phyloP scores from a whole-genome alignment of 2,329 filamentous ascomycete genomes.

The Septoria petroselini region DNA sequence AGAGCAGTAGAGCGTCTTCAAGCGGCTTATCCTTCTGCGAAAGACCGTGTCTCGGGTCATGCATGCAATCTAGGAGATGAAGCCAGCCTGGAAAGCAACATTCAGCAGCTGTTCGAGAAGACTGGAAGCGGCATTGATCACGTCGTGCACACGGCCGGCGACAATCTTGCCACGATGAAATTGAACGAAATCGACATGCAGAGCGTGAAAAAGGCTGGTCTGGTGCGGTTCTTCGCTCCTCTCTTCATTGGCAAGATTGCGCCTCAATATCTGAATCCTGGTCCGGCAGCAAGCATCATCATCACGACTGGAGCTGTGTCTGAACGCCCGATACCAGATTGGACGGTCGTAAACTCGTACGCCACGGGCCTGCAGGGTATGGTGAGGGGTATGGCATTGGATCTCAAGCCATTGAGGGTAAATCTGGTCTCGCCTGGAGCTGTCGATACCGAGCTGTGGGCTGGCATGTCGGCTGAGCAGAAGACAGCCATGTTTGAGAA shows the following conservation, averaged over 20 bases:
- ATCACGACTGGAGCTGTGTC: constrained; percentile 56
- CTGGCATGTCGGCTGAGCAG: constrained; percentile 31
- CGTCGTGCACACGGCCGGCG: constrained; percentile 57
- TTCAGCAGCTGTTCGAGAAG: constrained; percentile 47
- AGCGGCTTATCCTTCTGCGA: constrained; percentile 44
- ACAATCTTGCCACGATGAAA: constrained; percentile 42
- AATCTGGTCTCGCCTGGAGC: constrained; percentile 60
- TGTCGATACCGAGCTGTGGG: constrained; percentile 47
- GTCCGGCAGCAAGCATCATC: constrained; percentile 50
- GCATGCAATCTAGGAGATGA: constrained; percentile 50
- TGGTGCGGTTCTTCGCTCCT: constrained; percentile 52
- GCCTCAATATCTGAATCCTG: constrained; percentile 44
- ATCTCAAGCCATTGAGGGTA: constrained; percentile 61
- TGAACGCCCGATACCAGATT: constrained; percentile 53
- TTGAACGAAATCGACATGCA: constrained; percentile 45
- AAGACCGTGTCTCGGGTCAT: constrained; percentile 43
- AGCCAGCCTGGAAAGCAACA: constrained; percentile 47
- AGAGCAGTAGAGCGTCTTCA: constrained; percentile 48
- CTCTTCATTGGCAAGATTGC: constrained; percentile 54
- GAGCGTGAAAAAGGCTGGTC: constrained; percentile 40
- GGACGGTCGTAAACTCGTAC: constrained; percentile 50
- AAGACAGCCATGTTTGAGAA: constrained; percentile 30
- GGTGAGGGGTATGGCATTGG: constrained; percentile 57
- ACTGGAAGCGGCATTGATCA: constrained; percentile 50
- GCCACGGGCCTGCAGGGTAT: constrained; percentile 54